A percentile compares a stretch with the other conserved stretches of the same genome.
Evolutionary conservation across 2,329 filamentous ascomycete species (phyloP).

Genomic region (Sporothrix phasma): DNA sequence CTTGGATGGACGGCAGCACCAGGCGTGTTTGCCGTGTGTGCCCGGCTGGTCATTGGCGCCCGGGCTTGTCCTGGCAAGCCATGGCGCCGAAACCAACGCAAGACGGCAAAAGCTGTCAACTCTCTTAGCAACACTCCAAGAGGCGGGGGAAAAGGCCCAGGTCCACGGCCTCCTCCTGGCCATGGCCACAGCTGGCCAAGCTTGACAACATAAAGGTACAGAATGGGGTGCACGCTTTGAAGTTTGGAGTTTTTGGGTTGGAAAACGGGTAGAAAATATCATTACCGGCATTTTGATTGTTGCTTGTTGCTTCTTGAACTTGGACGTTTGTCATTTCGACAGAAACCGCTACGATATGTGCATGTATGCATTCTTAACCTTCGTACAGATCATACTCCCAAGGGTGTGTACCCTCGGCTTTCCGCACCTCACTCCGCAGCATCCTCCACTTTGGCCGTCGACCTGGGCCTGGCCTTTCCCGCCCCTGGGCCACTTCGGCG

Average conservation of each 20-base stretch:
- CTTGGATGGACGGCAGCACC: slow-evolving; percentile 64
- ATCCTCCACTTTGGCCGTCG: neutral
- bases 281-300: neutral
- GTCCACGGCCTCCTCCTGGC: slow-evolving; percentile 19
- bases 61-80: slow-evolving; percentile 25
- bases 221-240: too few species aligned
- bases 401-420: too few species aligned
- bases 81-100: neutral
- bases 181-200: slow-evolving; percentile 13
- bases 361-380: neutral
- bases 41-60: slow-evolving; percentile 35
- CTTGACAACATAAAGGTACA: too few species aligned
- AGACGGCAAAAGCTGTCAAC: neutral
- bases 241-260: neutral
- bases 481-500: slow-evolving; percentile 33
- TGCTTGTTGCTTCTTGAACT: neutral
- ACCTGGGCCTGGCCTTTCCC: neutral
- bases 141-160: neutral
- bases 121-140: slow-evolving; percentile 11
- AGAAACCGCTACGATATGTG: neutral
- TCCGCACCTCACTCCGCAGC: neutral
- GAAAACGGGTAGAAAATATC: neutral
- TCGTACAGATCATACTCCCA: too few species aligned
- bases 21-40: slow-evolving; percentile 54
- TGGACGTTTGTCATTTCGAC: neutral